These are phyloP conservation scores for Globisporangium camurandrum DNA, from an alignment of 352 stramenopile species.

Conservation along the genomic window DNA sequence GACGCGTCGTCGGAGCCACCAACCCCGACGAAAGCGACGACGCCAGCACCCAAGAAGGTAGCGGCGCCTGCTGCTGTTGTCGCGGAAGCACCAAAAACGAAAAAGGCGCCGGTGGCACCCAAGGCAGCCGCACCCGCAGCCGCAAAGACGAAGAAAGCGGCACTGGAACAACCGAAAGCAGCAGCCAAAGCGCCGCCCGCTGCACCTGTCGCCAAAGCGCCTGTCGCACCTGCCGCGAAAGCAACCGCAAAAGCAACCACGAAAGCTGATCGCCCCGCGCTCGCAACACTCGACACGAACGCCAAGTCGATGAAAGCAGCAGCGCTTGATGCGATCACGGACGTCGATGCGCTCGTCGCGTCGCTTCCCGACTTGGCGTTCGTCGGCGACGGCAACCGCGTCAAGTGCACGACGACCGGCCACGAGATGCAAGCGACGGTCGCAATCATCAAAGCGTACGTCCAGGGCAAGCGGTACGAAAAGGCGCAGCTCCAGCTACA, in stretches of 20 bases:
- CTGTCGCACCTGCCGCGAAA: not conserved
- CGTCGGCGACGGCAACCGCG: slow-evolving; percentile 26
- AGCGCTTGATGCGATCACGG: slow-evolving; percentile 12
- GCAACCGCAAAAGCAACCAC: slow-evolving; percentile 8
- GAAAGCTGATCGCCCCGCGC: slow-evolving; percentile 12
- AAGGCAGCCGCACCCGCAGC: slow-evolving; percentile 1
- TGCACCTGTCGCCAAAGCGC: not conserved
- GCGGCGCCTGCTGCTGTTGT: not conserved
- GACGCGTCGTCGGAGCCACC: too few species aligned
- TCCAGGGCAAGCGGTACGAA: slow-evolving; percentile 52
- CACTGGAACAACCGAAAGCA: slow-evolving; percentile 3
- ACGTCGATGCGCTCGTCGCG: slow-evolving; percentile 36
- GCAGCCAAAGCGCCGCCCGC: slow-evolving; percentile 1
- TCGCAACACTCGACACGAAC: slow-evolving; percentile 12
- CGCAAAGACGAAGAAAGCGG: slow-evolving; percentile 10
- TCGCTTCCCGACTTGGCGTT: slow-evolving; percentile 34
- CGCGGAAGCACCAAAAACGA: slow-evolving; percentile 4
- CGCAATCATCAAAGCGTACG: slow-evolving; percentile 40
- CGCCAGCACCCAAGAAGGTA: slow-evolving; percentile 6
- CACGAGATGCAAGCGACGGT: slow-evolving; percentile 64
- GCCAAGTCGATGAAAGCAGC: slow-evolving; percentile 4
- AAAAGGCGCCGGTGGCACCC: slow-evolving; percentile 1
- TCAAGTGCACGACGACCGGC: slow-evolving; percentile 50
- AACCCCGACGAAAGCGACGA: not conserved
- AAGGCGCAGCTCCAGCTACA: slow-evolving; percentile 27